Evolutionary conservation across 805 yeast species (phyloP).

Genomic region (Torulaspora gathmanii): DNA sequence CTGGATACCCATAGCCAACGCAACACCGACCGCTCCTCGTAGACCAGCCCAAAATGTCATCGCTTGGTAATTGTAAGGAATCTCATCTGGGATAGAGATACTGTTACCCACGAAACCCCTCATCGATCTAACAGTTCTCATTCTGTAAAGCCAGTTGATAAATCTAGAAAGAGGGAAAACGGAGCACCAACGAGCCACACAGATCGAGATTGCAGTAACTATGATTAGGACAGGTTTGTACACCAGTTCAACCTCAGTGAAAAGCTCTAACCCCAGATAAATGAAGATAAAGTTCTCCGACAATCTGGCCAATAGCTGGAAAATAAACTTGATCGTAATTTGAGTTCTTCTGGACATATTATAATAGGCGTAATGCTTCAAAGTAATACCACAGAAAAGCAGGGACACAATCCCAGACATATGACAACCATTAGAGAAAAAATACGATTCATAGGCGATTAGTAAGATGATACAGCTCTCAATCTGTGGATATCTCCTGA

Average conservation of each 20-base stretch:
- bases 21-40: slow-evolving; percentile 99
- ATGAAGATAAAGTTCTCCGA: slow-evolving; percentile 96
- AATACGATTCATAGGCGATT: slow-evolving; percentile 92
- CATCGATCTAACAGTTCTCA: slow-evolving; percentile 47
- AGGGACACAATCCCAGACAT: slow-evolving; percentile 98
- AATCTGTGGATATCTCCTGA: slow-evolving; percentile 92
- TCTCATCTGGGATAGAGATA: slow-evolving; percentile 65
- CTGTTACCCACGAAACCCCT: slow-evolving; percentile 33
- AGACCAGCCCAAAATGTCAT: slow-evolving; percentile 99
- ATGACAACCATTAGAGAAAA: slow-evolving; percentile 97
- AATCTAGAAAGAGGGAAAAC: slow-evolving; percentile 89
- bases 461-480: slow-evolving; percentile 89
- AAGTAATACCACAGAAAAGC: slow-evolving; percentile 91
- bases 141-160: slow-evolving; percentile 70
- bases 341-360: slow-evolving; percentile 98
- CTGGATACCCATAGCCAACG: slow-evolving; percentile 93
- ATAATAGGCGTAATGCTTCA: slow-evolving; percentile 94
- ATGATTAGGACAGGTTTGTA: slow-evolving; percentile 91
- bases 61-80: slow-evolving; percentile 92
- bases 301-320: slow-evolving; percentile 89
- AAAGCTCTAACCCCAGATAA: slow-evolving; percentile 86
- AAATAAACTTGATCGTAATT: slow-evolving; percentile 90
- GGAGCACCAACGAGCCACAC: slow-evolving; percentile 95
- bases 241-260: slow-evolving; percentile 93
- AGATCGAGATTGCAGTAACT: slow-evolving; percentile 82